Evolutionary conservation across 768 basidiomycete species (phyloP).

Genomic region (Termitomyces sp.): DNA sequence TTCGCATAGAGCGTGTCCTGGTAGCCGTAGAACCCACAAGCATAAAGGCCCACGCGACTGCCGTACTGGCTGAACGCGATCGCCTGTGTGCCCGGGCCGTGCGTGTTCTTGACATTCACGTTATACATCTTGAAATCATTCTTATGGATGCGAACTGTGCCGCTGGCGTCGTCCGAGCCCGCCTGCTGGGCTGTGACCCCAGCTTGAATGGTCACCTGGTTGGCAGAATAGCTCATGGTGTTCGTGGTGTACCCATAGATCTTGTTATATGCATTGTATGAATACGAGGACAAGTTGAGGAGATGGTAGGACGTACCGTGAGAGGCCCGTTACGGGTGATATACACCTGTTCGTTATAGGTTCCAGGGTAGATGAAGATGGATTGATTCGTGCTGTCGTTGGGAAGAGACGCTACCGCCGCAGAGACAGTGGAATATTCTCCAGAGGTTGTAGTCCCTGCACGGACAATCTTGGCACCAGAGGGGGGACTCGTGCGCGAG

Average conservation of each 20-base stretch:
- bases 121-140: slow-evolving; percentile 51
- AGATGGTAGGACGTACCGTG: slow-evolving; percentile 27
- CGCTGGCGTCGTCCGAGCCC: slow-evolving; percentile 47
- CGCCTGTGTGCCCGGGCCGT: slow-evolving; percentile 43
- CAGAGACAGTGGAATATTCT: slow-evolving; percentile 38
- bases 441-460: slow-evolving; percentile 37
- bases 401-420: slow-evolving; percentile 42
- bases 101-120: slow-evolving; percentile 47
- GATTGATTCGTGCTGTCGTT: slow-evolving; percentile 35
- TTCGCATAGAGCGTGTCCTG: slow-evolving; percentile 50
- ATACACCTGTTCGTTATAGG: slow-evolving; percentile 43
- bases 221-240: slow-evolving; percentile 35
- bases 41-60: slow-evolving; percentile 42
- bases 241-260: slow-evolving; percentile 45
- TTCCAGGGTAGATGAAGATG: slow-evolving; percentile 50
- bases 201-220: slow-evolving; percentile 39
- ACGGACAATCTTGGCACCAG: slow-evolving; percentile 42
- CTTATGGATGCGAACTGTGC: slow-evolving; percentile 48
- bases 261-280: slow-evolving; percentile 20
- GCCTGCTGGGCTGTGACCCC: slow-evolving; percentile 33
- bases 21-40: slow-evolving; percentile 44
- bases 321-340: slow-evolving; percentile 45
- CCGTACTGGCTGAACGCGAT: slow-evolving; percentile 53
- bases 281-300: background rate
- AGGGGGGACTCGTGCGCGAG: slow-evolving; percentile 40